Conservation (phyloP, 2,329 filamentous ascomycete species). For the Diaporthe destruens region DNA sequence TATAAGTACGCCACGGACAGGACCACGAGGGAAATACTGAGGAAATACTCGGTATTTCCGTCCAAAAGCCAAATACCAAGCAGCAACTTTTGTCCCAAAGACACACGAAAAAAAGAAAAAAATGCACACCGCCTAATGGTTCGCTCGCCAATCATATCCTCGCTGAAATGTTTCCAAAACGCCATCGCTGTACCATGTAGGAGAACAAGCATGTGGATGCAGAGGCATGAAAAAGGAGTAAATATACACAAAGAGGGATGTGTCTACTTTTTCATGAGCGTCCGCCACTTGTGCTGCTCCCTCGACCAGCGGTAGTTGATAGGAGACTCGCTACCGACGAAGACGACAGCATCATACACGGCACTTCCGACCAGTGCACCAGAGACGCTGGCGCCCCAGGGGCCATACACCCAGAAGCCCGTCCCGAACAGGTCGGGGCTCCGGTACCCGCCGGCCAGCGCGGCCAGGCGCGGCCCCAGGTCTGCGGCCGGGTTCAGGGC, state of each 20-base stretch:
- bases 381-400: slow-evolving; percentile 46
- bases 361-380: slow-evolving; percentile 49
- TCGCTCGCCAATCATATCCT: not conserved
- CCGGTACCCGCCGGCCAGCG: slow-evolving; percentile 50
- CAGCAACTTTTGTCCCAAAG: not conserved
- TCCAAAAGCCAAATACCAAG: not conserved
- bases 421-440: slow-evolving; percentile 47
- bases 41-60: not conserved
- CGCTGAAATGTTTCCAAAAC: not conserved
- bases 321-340: slow-evolving; percentile 48
- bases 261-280: slow-evolving; percentile 8
- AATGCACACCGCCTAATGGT: not conserved
- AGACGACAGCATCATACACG: slow-evolving; percentile 51
- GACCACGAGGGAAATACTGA: not conserved
- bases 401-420: slow-evolving; percentile 52
- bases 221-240: not conserved
- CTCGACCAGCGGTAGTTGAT: slow-evolving; percentile 45
- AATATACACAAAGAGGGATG: no score
- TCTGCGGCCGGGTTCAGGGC: slow-evolving; percentile 55
- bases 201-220: not conserved
- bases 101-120: no score
- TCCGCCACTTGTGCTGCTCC: slow-evolving; percentile 36
- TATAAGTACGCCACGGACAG: not conserved
- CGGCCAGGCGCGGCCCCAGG: slow-evolving; percentile 51
- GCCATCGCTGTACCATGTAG: not conserved